Percentiles rank a stretch among this genome's conserved stretches.
phyloP scores from a whole-genome alignment of 371 early-diverging fungal genomes.

The Smittium culicis region DNA sequence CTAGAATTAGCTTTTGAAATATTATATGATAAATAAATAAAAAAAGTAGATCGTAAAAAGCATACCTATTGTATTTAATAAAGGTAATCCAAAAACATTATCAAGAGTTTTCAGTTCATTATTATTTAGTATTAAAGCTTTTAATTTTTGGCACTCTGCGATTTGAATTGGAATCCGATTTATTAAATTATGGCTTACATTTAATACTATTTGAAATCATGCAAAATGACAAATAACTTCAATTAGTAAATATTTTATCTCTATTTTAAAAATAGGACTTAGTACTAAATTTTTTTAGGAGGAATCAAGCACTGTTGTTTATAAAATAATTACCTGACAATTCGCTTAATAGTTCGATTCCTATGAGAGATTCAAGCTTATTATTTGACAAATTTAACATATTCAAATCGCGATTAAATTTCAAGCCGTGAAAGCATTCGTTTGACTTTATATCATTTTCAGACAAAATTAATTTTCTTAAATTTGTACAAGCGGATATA shows the following conservation, averaged over 20 bases:
- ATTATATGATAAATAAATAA: background rate
- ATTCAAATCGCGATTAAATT: constrained; percentile 39
- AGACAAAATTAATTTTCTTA: constrained; percentile 56
- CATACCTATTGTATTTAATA: constrained; percentile 57
- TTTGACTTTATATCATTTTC: constrained; percentile 42
- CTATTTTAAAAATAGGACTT: too few relatives aligned
- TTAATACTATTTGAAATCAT: constrained; percentile 37
- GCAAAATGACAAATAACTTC: too few relatives aligned
- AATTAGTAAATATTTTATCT: background rate
- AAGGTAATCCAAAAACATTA: constrained; percentile 38
- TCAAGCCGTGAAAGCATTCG: constrained; percentile 40
- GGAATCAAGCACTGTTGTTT: too few relatives aligned
- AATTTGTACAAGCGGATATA: constrained; percentile 44
- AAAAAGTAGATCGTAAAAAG: background rate
- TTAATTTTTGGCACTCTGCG: constrained; percentile 42
- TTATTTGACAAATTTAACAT: constrained; percentile 53
- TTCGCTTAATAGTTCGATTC: constrained; percentile 41
- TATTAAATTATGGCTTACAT: constrained; percentile 56
- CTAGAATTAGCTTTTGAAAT: too few relatives aligned
- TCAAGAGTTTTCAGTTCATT: constrained; percentile 53
- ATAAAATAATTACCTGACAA: constrained; percentile 55
- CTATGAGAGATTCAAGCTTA: constrained; percentile 41
- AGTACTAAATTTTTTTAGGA: too few relatives aligned
- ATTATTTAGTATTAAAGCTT: constrained; percentile 69
- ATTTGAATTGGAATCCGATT: constrained; percentile 44